These are phyloP conservation scores for Monilinia fructicola DNA, from an alignment of 2,329 filamentous ascomycete species.

Conservation along the genomic window DNA sequence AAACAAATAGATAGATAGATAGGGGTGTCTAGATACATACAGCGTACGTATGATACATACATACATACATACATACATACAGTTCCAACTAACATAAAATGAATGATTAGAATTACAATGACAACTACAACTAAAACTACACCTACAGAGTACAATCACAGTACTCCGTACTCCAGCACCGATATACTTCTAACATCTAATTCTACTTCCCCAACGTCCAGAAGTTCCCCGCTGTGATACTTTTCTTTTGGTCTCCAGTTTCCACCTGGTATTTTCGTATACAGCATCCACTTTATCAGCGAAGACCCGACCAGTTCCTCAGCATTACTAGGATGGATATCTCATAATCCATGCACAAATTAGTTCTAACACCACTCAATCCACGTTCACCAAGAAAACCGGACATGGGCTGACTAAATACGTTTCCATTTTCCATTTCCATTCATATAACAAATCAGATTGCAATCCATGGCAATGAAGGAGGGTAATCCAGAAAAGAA, in stretches of 20 bases:
- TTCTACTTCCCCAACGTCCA: too few species aligned
- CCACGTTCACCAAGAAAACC: neutral
- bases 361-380: neutral
- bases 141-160: too few species aligned
- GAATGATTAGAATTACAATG: too few species aligned
- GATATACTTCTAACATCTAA: too few species aligned
- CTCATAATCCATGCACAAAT: neutral
- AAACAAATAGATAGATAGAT: too few species aligned
- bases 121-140: too few species aligned
- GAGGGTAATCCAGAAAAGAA: neutral
- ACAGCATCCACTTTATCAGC: neutral
- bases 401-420: neutral
- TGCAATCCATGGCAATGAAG: constrained; percentile 7
- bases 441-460: constrained; percentile 6
- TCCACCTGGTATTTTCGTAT: neutral
- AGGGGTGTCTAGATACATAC: too few species aligned
- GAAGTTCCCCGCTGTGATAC: neutral
- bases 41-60: too few species aligned
- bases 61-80: too few species aligned
- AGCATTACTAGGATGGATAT: neutral
- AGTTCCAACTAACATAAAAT: too few species aligned
- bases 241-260: neutral
- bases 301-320: neutral
- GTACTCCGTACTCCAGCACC: too few species aligned
- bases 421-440: too few species aligned